Evolutionary conservation across 179 eudicot species (phyloP), one percentile per base, ranked within the genome.

Genomic region (Vitellaria paradoxa): DNA sequence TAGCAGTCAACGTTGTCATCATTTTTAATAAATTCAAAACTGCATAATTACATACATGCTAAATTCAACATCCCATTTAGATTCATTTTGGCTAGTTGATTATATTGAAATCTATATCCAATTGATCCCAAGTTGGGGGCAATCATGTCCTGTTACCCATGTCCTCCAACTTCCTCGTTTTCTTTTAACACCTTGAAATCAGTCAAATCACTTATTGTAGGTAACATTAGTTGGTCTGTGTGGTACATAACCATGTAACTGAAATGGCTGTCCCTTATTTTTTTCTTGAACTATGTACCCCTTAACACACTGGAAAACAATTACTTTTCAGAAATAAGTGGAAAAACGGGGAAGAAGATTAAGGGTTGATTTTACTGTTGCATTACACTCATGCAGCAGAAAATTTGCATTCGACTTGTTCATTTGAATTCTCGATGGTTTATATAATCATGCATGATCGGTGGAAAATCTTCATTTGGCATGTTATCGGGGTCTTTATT

Each of bases 271-370:
- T 30, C 37, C 37, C 37, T 30, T 2, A 30, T 30, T 30, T 30
- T 30, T 30, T 0, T 30, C 37, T 30, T 2, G 37, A 30, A 30
- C 37, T 30, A 2, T 30, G 37, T 30, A 2, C 37, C 37, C 37
- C 37, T 30, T 30, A 30, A 9, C 37, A 62, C 37, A 23, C 24
- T 53, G 15, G 15, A 53, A 53, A 62, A 91, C 76, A 93, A 92
- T 72, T 81, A 89, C 56, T 79, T 86, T 61, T 84, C 89, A 62
- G 89, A 65, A 65, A 15, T 20, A 7, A 8, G 10, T 1, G 47
- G 17, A 68, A 46, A 68, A 49, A 11, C 50, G 7, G 10, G 30
- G 21, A 70, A 50, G 73, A 70, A 50, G 14, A 11, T 69, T 3
- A 11, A 10, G 30, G 73, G 21, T 30, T 20, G 6, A 7, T 21